phyloP scores from a whole-genome alignment of 2,329 filamentous ascomycete genomes.

The Tolypocladium inflatum region DNA sequence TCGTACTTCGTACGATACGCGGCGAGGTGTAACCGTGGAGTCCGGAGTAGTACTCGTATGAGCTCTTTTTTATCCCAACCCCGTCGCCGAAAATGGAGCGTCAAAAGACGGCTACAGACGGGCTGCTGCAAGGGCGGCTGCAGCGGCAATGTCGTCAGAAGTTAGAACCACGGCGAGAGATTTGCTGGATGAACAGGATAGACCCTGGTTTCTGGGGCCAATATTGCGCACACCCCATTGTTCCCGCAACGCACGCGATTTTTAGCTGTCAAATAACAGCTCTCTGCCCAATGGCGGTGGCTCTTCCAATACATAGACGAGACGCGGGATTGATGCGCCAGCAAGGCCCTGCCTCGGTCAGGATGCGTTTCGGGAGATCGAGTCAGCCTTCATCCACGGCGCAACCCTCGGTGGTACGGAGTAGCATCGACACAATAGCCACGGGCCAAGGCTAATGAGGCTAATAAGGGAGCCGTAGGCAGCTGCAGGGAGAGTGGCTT shows the following conservation, averaged over 20 bases:
- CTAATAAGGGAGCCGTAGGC: background rate
- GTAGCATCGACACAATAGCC: background rate
- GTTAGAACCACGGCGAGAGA: background rate
- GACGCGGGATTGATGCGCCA: background rate
- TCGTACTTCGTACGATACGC: too few species aligned
- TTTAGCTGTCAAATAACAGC: background rate
- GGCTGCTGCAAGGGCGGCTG: background rate
- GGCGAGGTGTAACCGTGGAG: background rate
- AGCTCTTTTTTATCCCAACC: background rate
- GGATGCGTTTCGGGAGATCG: background rate
- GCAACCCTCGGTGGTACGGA: background rate
- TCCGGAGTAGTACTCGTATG: background rate
- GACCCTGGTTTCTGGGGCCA: background rate
- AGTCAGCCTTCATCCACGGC: background rate
- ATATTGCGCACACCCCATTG: background rate
- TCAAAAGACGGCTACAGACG: background rate
- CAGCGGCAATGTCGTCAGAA: background rate
- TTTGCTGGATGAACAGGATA: background rate
- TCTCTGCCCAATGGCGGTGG: background rate
- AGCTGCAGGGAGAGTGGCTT: background rate
- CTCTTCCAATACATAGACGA: background rate
- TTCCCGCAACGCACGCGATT: background rate
- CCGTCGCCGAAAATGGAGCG: background rate
- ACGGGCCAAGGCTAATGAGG: background rate
- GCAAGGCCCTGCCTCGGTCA: background rate